Evolutionary conservation across 1,139 yeast species (phyloP), one percentile per base, ranked within the genome.

Genomic region (Geotrichum klebahnii): DNA sequence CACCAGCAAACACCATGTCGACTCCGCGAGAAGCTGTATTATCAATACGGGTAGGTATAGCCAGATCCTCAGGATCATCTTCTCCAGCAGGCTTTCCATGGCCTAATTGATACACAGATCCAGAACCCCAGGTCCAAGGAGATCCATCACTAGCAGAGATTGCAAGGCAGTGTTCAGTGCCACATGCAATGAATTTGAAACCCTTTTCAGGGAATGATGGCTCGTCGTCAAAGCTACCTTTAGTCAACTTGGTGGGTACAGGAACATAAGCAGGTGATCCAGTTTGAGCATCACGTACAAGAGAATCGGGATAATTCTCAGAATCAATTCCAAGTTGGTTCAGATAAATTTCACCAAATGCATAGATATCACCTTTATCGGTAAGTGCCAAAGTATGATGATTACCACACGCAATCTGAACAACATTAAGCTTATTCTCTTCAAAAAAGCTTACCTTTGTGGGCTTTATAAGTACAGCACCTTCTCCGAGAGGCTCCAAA

Each of bases 121-220:
- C 97, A 65, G 90, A 92, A 0, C 99, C 99, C 99, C 99, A 92
- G 1, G 97, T 79, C 71, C 82, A 92, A 0, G 82, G 86, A 52
- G 85, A 72, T 4, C 99, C 98, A 59, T 87, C 90, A 32, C 75
- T 79, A 32, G 56, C 61, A 6, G 94, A 81, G 3, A 90, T 77
- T 1, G 96, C 97, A 55, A 92, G 70, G 0, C 95, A 84, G 66
- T 92, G 98, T 61, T 92, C 97, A 0, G 96, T 84, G 0, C 98
- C 98, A 44, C 84, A 80, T 4, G 94, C 84, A 41, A 90, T 73
- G 5, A 75, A 67, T 61, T 80, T 83, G 61, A 84, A 75, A 3
- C 47, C 51, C 32, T 47, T 47, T 53, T 72, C 73, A 46, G 87
- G 85, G 44, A 80, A 68, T 8, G 59, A 58, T n/a, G 57, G 50